Percentiles rank a stretch among this genome's conserved stretches.
These are phyloP conservation scores for Vitis rotundifolia DNA, from an alignment of 164 flowering plant species.

Conservation along the genomic window DNA sequence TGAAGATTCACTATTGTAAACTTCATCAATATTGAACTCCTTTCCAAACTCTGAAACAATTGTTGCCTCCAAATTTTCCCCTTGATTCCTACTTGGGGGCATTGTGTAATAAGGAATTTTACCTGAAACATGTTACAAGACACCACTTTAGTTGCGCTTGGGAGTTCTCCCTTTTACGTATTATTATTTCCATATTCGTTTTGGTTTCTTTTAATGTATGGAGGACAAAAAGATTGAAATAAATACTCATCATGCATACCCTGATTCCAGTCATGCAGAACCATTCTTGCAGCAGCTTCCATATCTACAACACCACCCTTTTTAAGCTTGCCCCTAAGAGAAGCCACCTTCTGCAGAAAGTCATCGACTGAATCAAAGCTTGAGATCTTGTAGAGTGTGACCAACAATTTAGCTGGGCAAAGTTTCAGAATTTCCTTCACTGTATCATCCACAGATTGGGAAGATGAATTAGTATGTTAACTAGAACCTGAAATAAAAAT, in stretches of 20 bases:
- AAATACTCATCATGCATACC: constrained; percentile 42
- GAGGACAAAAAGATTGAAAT: background rate
- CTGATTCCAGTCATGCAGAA: constrained; percentile 96
- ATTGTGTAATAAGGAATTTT: constrained; percentile 88
- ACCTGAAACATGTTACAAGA: constrained; percentile 48
- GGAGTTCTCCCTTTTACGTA: background rate
- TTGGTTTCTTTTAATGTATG: background rate
- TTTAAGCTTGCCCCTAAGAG: constrained; percentile 90
- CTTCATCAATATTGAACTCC: constrained; percentile 84
- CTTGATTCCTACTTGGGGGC: constrained; percentile 82
- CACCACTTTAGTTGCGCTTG: background rate
- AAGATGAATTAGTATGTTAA: constrained; percentile 2
- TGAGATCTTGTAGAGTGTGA: constrained; percentile 75
- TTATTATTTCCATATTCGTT: background rate
- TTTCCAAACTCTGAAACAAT: constrained; percentile 81
- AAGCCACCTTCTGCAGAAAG: constrained; percentile 82
- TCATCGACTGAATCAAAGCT: constrained; percentile 83
- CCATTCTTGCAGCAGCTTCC: constrained; percentile 87
- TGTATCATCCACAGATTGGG: constrained; percentile 26
- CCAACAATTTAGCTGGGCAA: constrained; percentile 67
- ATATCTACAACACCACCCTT: constrained; percentile 87
- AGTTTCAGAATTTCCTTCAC: constrained; percentile 89
- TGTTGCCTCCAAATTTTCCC: constrained; percentile 55
- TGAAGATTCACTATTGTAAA: constrained; percentile 73
- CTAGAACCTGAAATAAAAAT: background rate